A percentile compares a stretch with the other conserved stretches of the same genome.
phyloP scores from a whole-genome alignment of 192 early-diverging fungal species.

The Gigaspora rosea region DNA sequence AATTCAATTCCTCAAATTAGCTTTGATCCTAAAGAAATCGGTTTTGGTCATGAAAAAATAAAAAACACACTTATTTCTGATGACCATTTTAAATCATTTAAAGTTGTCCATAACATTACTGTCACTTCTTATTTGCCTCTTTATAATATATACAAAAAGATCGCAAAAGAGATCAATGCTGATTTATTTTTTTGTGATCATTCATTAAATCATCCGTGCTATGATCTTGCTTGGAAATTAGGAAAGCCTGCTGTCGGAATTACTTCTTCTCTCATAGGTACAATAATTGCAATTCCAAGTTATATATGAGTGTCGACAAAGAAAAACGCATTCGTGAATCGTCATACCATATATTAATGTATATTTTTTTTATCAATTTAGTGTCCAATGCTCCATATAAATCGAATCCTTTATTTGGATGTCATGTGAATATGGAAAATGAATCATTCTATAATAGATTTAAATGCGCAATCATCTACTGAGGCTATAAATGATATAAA shows the following conservation, averaged over 20 bases:
- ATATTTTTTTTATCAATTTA: too few relatives aligned
- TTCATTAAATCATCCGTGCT: background rate
- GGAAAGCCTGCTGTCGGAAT: constrained; percentile 8
- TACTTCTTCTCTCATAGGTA: too few relatives aligned
- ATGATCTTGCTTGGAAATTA: background rate
- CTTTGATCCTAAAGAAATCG: background rate
- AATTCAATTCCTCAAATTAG: background rate
- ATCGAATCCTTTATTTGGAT: constrained; percentile 11
- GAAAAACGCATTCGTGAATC: background rate
- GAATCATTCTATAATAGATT: too few relatives aligned
- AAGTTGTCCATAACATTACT: background rate
- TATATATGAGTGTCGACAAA: too few relatives aligned
- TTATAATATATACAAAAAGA: constrained; percentile 7
- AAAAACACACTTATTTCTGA: background rate
- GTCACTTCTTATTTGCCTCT: background rate
- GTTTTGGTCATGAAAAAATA: too few relatives aligned
- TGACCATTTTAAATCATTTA: background rate
- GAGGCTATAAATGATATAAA: background rate
- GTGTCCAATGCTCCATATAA: background rate
- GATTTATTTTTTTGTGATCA: constrained; percentile 26
- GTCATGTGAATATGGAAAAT: background rate
- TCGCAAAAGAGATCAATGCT: background rate
- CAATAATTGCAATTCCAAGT: too few relatives aligned
- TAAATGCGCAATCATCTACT: background rate
- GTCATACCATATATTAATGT: background rate